Conservation (phyloP, 2,329 filamentous ascomycete genomes). For the Colletotrichum endophyticum region DNA sequence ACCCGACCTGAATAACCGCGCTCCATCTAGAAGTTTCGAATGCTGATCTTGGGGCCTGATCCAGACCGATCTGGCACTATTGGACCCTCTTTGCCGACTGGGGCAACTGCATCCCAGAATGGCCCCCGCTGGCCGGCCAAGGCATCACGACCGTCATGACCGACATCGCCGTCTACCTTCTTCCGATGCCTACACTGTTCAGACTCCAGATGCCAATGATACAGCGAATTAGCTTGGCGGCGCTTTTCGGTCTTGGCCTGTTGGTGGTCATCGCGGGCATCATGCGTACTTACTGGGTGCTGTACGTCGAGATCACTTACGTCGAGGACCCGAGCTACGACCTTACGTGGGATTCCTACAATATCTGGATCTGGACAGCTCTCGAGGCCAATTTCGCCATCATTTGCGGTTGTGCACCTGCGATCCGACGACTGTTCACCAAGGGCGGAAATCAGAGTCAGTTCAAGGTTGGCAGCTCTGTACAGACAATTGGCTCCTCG, state of each 20-base stretch:
- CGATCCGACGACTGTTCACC: neutral
- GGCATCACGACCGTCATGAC: constrained; percentile 34
- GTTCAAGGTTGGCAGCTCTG: neutral
- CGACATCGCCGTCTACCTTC: constrained; percentile 39
- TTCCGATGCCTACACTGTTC: constrained; percentile 40
- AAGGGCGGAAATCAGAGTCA: neutral
- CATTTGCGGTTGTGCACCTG: constrained; percentile 38
- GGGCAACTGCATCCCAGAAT: constrained; percentile 33
- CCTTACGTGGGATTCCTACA: constrained; percentile 44
- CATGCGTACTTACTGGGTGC: constrained; percentile 41
- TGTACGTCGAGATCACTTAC: constrained; percentile 27
- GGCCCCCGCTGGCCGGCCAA: constrained; percentile 31
- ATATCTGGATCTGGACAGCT: constrained; percentile 47
- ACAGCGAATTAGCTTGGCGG: constrained; percentile 38
- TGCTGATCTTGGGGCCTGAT: neutral
- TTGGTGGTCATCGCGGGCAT: constrained; percentile 40
- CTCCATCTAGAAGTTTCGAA: neutral
- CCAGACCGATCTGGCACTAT: constrained; percentile 28
- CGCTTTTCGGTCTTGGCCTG: constrained; percentile 40
- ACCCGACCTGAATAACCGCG: neutral
- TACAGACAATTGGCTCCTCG: neutral
- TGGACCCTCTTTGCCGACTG: constrained; percentile 26
- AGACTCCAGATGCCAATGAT: constrained; percentile 32
- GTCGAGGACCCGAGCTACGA: constrained; percentile 38
- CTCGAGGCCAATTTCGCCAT: constrained; percentile 46